Evolutionary conservation across 192 early-diverging fungal genomes (phyloP), one percentile per base, ranked within the genome.

Genomic region (Diversispora eburnea): DNA sequence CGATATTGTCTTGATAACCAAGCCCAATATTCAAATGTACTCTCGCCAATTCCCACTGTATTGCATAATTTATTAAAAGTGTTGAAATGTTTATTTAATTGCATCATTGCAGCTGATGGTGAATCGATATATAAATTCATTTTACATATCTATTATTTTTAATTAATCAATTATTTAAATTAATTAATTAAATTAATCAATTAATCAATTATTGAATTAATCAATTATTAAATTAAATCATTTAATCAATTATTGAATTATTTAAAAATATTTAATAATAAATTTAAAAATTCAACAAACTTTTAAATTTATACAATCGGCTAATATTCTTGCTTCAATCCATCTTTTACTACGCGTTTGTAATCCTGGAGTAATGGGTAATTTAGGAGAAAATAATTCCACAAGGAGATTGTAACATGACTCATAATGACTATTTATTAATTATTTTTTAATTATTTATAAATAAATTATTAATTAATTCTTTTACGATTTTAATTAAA

Each of bases 21-120:
- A 6, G 86, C 78, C 94, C 94, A 96, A 77, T 92, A 96, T 65
- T 93, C 90, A 73, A 88, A 89, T 3, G 93, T 89, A n/a, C 89
- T 88, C 45, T 89, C 90, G 4, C 91, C 91, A 72, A 87, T 78
- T 51, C 81, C 60, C 87, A 84, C 83, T 68, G 84, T 77, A 77
- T 84, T 70, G 59, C 87, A 81, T 83, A 90, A 78, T 3, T 81
- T 73, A 64, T 86, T 83, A 69, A 93, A 85, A 62, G 84, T 68
- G 47, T 80, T 69, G 17, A 95, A 69, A 73, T 96, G 93, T 7
- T 82, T 83, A 46, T 93, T 86, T 13, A 93, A 77, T 70, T 91
- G 88, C 55, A 84, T 79, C n/a, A 92, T 65, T 1, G 93, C 90
- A 19, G 88, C 81, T 0, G 91, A 78, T 7, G 90, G 86, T 6